A percentile compares a stretch with the other conserved stretches of the same genome.
Evolutionary conservation across 352 stramenopile species (phyloP).

Genomic region (Globisporangium emineosum): DNA sequence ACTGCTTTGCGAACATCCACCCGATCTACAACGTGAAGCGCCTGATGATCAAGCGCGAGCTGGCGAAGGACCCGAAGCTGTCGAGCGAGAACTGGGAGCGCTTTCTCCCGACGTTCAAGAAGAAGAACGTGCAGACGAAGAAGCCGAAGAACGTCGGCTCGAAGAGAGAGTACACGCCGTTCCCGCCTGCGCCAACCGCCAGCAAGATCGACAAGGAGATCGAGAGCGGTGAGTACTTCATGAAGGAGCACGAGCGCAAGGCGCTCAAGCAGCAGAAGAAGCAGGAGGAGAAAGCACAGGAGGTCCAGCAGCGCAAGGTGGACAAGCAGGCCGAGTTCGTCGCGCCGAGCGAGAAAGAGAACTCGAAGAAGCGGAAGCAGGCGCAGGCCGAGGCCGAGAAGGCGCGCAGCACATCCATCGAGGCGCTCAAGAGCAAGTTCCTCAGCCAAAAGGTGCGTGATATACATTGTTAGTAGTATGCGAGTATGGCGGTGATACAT

Average conservation of each 20-base stretch:
- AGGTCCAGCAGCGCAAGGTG: slow-evolving; percentile 62
- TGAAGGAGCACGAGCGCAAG: slow-evolving; percentile 95
- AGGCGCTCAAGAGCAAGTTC: slow-evolving; percentile 83
- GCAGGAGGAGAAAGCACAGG: slow-evolving; percentile 53
- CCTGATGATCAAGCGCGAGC: slow-evolving; percentile 99
- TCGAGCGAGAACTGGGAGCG: slow-evolving; percentile 97
- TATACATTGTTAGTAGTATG: too few relatives aligned
- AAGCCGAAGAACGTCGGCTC: slow-evolving; percentile 89
- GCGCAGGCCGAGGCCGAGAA: slow-evolving; percentile 36
- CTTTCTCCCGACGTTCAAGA: slow-evolving; percentile 99
- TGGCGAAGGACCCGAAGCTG: slow-evolving; percentile 98
- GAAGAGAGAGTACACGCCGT: slow-evolving; percentile 98
- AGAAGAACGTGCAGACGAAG: slow-evolving; percentile 98
- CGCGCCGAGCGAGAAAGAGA: slow-evolving; percentile 75
- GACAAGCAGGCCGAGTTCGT: slow-evolving; percentile 76
- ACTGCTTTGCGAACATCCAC: slow-evolving; percentile 99
- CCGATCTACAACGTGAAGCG: slow-evolving; percentile 99
- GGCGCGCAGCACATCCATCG: slow-evolving; percentile 50
- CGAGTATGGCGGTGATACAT: too few relatives aligned
- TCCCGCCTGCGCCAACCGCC: slow-evolving; percentile 93
- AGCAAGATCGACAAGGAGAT: slow-evolving; percentile 99
- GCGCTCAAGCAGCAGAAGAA: slow-evolving; percentile 91
- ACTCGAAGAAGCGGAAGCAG: slow-evolving; percentile 75
- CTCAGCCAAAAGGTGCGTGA: slow-evolving; percentile 62
- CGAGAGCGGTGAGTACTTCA: slow-evolving; percentile 99